Percentiles rank a stretch among this genome's conserved stretches.
These are phyloP conservation scores for Fraxinus sp. DNA, from an alignment of 305 asterid genomes.

Conservation along the genomic window DNA sequence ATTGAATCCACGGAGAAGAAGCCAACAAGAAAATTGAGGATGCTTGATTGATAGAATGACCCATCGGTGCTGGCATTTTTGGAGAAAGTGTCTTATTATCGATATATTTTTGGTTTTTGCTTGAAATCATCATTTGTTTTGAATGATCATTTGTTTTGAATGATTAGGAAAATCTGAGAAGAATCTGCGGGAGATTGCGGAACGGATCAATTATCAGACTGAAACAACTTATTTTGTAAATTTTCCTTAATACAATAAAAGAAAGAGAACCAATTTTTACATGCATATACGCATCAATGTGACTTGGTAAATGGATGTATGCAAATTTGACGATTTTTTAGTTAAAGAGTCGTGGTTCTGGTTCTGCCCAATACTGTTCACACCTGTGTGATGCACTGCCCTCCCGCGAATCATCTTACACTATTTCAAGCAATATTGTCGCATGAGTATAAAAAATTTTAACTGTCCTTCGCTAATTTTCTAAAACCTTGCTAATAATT, in stretches of 20 bases:
- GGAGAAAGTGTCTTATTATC: background rate
- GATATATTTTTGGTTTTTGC: background rate
- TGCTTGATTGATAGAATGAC: background rate
- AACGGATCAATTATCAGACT: background rate
- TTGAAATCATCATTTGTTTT: background rate
- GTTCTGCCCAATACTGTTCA: background rate
- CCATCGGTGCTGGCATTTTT: background rate
- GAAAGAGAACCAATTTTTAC: background rate
- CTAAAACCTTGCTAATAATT: background rate
- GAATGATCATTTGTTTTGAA: background rate
- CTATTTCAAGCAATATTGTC: background rate
- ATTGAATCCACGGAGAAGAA: background rate
- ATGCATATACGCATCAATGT: background rate
- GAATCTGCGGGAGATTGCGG: background rate
- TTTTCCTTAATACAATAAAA: background rate
- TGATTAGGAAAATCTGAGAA: background rate
- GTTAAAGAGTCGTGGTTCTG: background rate
- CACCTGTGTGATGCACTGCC: background rate
- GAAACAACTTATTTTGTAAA: background rate
- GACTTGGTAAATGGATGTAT: background rate
- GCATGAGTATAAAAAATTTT: background rate
- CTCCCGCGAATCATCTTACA: background rate
- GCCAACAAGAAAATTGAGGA: background rate
- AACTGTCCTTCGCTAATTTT: background rate
- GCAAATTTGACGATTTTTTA: background rate